Evolutionary conservation across 257 asterid genomes (phyloP).

Genomic region (Plantago ovata): DNA sequence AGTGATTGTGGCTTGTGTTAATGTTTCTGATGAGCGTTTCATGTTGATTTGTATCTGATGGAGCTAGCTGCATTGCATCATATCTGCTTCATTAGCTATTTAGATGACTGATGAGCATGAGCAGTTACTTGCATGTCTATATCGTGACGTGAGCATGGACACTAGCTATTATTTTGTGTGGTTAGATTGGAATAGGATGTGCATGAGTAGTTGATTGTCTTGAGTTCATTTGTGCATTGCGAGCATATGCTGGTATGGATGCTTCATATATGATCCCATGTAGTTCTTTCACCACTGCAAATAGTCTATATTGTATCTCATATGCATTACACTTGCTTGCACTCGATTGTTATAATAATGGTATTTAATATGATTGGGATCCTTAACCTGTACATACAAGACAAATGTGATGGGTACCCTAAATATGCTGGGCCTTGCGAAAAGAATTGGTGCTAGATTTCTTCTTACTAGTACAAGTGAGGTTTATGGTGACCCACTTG

Average conservation of each 20-base stretch:
- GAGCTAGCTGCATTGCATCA: no score
- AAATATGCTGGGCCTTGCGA: constrained; percentile 97
- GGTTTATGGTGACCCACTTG: constrained; percentile 97
- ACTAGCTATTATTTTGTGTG: not conserved
- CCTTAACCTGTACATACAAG: constrained; percentile 72
- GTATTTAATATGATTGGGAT: constrained; percentile 28
- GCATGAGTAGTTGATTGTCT: not conserved
- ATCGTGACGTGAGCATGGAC: not conserved
- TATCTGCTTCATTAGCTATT: not conserved
- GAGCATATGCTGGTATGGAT: not conserved
- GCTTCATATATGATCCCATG: not conserved
- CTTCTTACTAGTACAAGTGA: constrained; percentile 95
- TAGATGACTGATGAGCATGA: not conserved
- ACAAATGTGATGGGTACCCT: constrained; percentile 98
- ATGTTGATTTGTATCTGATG: no score
- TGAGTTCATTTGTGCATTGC: not conserved
- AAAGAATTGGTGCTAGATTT: constrained; percentile 86
- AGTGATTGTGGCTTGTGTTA: no score
- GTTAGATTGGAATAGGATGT: not conserved
- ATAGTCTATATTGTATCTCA: not conserved
- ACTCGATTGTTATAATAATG: constrained; percentile 11
- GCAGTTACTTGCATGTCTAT: constrained; percentile 5
- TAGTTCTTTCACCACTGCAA: not conserved
- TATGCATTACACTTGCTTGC: not conserved
- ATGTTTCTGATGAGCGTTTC: no score